phyloP scores from a whole-genome alignment of 306 rosid species.

The Vigna reflexopilosa region DNA sequence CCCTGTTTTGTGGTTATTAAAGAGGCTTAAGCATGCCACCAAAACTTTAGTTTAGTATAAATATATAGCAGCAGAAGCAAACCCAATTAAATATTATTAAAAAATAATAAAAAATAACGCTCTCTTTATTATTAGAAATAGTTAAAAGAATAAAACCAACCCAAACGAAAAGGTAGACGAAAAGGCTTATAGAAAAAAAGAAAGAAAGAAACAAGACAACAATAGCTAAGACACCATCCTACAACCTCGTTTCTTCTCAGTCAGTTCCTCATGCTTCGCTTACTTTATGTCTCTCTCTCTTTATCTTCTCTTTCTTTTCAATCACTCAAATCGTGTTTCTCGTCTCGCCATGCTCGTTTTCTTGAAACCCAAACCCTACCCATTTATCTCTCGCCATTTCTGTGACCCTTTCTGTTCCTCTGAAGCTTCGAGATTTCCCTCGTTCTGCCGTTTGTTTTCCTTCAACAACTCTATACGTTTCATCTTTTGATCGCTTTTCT shows the following conservation, averaged over 20 bases:
- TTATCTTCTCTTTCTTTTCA: neutral
- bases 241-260: slow-evolving; percentile 25
- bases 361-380: slow-evolving; percentile 8
- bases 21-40: neutral
- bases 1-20: slow-evolving; percentile 40
- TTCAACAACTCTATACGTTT: slow-evolving; percentile 24
- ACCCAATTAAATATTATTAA: slow-evolving; percentile 14
- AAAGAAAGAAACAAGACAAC: neutral
- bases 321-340: slow-evolving; percentile 27
- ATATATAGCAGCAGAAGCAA: neutral
- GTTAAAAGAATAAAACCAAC: slow-evolving; percentile 1
- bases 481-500: slow-evolving; percentile 6
- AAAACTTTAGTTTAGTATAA: neutral
- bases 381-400: neutral
- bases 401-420: slow-evolving; percentile 30
- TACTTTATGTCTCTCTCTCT: slow-evolving; percentile 10
- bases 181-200: neutral
- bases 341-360: slow-evolving; percentile 13
- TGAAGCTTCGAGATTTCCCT: slow-evolving; percentile 19
- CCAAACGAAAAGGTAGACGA: neutral
- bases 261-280: slow-evolving; percentile 24
- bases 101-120: slow-evolving; percentile 8
- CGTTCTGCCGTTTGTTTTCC: slow-evolving; percentile 2
- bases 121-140: neutral
- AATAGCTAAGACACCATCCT: neutral